Evolutionary conservation across 2,329 filamentous ascomycete genomes (phyloP).

Genomic region (Fusarium sp.): DNA sequence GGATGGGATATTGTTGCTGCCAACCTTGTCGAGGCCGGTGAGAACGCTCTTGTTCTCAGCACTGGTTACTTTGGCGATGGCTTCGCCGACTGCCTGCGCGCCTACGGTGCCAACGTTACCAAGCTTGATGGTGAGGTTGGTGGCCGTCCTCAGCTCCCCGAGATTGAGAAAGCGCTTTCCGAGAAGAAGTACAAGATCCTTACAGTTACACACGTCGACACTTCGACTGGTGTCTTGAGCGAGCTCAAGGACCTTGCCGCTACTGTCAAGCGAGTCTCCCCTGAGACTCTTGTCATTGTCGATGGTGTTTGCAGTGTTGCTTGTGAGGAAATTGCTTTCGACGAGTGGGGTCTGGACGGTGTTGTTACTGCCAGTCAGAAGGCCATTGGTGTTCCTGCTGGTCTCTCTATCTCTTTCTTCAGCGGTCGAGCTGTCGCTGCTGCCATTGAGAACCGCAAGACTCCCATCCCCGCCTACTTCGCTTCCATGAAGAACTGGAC

Average conservation of each 20-base stretch:
- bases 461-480: slow-evolving; percentile 88
- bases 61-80: slow-evolving; percentile 97
- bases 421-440: slow-evolving; percentile 87
- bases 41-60: slow-evolving; percentile 92
- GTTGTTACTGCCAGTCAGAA: slow-evolving; percentile 97
- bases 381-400: slow-evolving; percentile 94
- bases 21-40: slow-evolving; percentile 89
- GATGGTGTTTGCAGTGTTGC: slow-evolving; percentile 98
- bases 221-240: slow-evolving; percentile 93
- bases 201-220: slow-evolving; percentile 97
- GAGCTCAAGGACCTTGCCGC: slow-evolving; percentile 88
- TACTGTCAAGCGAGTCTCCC: slow-evolving; percentile 86
- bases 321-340: slow-evolving; percentile 94
- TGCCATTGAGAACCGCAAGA: slow-evolving; percentile 80
- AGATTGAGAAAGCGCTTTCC: slow-evolving; percentile 88
- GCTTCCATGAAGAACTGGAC: slow-evolving; percentile 98
- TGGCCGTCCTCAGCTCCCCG: slow-evolving; percentile 83
- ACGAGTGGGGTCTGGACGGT: slow-evolving; percentile 92
- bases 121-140: slow-evolving; percentile 92
- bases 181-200: slow-evolving; percentile 94
- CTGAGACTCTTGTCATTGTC: slow-evolving; percentile 90
- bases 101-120: slow-evolving; percentile 90
- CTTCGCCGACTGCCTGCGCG: slow-evolving; percentile 90
- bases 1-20: slow-evolving; percentile 98
- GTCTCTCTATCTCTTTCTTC: slow-evolving; percentile 93